Evolutionary conservation across 2,329 filamentous ascomycete species (phyloP).

Genomic region (Talaromyces sp.): DNA sequence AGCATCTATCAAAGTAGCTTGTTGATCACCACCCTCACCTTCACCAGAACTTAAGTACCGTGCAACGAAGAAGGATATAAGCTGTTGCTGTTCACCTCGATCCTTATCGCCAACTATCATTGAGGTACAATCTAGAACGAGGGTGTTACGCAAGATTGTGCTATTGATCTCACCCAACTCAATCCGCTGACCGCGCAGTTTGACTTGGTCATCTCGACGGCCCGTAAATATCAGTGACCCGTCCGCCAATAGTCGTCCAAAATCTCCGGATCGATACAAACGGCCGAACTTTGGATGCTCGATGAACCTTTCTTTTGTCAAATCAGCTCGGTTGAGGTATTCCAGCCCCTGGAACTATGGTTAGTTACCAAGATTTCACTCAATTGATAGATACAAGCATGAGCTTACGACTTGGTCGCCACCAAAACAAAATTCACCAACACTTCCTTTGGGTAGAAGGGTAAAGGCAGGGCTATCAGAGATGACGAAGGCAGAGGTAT

Average conservation of each 20-base stretch:
- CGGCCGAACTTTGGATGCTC: constrained; percentile 65
- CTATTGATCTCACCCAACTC: constrained; percentile 74
- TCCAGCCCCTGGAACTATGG: constrained; percentile 50
- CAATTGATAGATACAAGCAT: background rate
- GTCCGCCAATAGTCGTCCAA: constrained; percentile 73
- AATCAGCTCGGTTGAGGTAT: constrained; percentile 63
- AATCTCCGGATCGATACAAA: constrained; percentile 78
- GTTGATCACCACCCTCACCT: constrained; percentile 1
- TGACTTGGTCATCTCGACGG: constrained; percentile 74
- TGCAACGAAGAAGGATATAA: constrained; percentile 69
- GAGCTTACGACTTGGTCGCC: constrained; percentile 68
- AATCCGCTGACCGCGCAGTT: constrained; percentile 74
- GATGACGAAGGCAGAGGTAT: constrained; percentile 71
- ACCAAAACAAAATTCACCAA: constrained; percentile 83
- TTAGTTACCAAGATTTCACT: background rate
- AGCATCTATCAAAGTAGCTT: constrained; percentile 29
- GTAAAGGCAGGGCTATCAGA: constrained; percentile 43
- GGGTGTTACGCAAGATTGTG: constrained; percentile 51
- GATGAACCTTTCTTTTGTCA: constrained; percentile 66
- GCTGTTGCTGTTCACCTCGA: constrained; percentile 44
- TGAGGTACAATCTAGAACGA: constrained; percentile 61
- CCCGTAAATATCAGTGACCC: constrained; percentile 71
- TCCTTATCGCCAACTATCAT: constrained; percentile 51
- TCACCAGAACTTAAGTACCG: constrained; percentile 15
- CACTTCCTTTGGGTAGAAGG: constrained; percentile 63